Percentiles rank a stretch among this genome's conserved stretches.
phyloP scores from a whole-genome alignment of 441 rosid genomes.

The Erodium trifolium region DNA sequence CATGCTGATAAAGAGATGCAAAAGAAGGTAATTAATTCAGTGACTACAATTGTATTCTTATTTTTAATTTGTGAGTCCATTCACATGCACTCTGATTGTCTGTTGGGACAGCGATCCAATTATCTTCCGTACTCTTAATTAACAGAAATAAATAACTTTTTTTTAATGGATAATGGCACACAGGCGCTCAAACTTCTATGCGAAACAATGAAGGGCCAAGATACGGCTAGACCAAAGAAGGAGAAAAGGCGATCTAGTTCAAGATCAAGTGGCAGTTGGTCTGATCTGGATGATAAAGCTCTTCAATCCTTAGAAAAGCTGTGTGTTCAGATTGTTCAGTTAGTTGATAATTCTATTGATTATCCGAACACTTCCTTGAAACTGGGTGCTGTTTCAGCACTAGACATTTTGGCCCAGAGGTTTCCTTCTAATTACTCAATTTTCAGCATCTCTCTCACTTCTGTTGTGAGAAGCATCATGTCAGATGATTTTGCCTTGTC shows the following conservation, averaged over 20 bases:
- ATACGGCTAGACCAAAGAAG: conserved; percentile 33
- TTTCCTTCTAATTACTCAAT: conserved; percentile 61
- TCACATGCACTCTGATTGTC: neutral
- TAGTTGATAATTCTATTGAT: conserved; percentile 45
- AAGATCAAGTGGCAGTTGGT: conserved; percentile 39
- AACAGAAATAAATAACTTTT: neutral
- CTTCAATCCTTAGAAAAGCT: conserved; percentile 47
- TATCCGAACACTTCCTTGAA: conserved; percentile 50
- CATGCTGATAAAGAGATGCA: conserved; percentile 46
- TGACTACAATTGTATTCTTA: no score
- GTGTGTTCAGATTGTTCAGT: conserved; percentile 59
- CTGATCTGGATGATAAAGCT: conserved; percentile 47
- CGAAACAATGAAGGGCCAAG: conserved; percentile 53
- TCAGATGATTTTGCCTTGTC: conserved; percentile 54
- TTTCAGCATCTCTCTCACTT: conserved; percentile 64
- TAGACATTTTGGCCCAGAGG: conserved; percentile 65
- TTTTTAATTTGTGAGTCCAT: neutral
- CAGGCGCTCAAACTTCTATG: conserved; percentile 82
- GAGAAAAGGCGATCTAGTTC: conserved; percentile 27
- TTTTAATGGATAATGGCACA: conserved; percentile 14
- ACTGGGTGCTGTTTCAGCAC: conserved; percentile 65
- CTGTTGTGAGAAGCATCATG: conserved; percentile 51
- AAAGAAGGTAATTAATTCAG: conserved; percentile 47
- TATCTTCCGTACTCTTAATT: conserved; percentile 5
- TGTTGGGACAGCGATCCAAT: neutral